These are phyloP conservation scores for Trichoderma aggressivum DNA, from an alignment of 2,329 filamentous ascomycete species.

Conservation along the genomic window DNA sequence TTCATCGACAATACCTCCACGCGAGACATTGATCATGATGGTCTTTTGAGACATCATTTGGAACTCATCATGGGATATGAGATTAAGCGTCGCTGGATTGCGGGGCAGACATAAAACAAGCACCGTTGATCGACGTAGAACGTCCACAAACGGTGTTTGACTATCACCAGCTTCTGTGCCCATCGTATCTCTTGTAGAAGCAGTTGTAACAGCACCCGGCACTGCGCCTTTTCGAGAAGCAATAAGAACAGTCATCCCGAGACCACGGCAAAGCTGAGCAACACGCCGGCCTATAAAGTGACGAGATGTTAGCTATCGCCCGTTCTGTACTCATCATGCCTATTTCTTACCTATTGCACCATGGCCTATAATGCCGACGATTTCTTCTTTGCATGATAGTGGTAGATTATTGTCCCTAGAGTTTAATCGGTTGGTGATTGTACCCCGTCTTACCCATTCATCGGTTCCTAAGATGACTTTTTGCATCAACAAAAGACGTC, in stretches of 20 bases:
- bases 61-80: neutral
- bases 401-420: neutral
- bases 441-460: neutral
- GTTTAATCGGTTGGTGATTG: neutral
- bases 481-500: neutral
- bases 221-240: neutral
- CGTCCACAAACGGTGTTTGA: neutral
- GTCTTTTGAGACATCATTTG: neutral
- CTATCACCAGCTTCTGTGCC: neutral
- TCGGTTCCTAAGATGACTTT: neutral
- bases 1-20: neutral
- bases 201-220: neutral
- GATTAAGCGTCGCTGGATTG: neutral
- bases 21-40: neutral
- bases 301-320: neutral
- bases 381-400: neutral
- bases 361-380: neutral
- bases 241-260: neutral
- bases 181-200: neutral
- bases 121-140: neutral
- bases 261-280: neutral
- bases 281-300: neutral
- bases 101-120: neutral
- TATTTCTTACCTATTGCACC: neutral
- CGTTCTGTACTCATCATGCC: neutral